Evolutionary conservation across 129 eudicot species (phyloP).

Genomic region (Logfia minima): DNA sequence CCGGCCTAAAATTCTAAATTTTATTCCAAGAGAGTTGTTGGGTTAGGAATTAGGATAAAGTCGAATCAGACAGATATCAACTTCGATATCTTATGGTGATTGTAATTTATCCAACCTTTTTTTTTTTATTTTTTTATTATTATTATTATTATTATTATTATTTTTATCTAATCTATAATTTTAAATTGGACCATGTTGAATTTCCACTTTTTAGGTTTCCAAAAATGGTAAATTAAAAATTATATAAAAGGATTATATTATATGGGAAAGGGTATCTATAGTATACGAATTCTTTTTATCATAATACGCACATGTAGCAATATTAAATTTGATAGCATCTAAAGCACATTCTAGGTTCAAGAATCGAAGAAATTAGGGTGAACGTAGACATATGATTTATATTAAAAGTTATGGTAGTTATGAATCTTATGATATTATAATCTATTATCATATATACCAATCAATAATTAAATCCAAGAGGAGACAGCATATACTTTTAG

Average conservation of each 20-base stretch:
- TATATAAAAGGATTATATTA: slow-evolving; percentile 2
- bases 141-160: too few species aligned
- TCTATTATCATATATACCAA: neutral
- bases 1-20: slow-evolving; percentile 1
- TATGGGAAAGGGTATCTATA: neutral
- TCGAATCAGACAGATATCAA: slow-evolving; percentile 33
- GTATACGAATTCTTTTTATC: slow-evolving; percentile 4
- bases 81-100: slow-evolving; percentile 27
- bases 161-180: slow-evolving; percentile 1
- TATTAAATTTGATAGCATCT: slow-evolving; percentile 10
- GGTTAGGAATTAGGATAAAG: slow-evolving; percentile 32
- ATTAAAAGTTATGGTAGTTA: neutral
- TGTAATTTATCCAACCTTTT: slow-evolving; percentile 4
- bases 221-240: slow-evolving; percentile 9
- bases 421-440: slow-evolving; percentile 6
- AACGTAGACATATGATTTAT: slow-evolving; percentile 7
- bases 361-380: neutral
- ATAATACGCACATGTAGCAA: slow-evolving; percentile 15
- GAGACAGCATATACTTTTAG: slow-evolving; percentile 29
- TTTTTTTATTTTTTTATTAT: too few species aligned
- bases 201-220: slow-evolving; percentile 16
- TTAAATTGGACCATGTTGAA: slow-evolving; percentile 10
- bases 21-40: slow-evolving; percentile 9
- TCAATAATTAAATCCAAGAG: slow-evolving; percentile 22
- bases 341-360: slow-evolving; percentile 20